Percentiles rank a stretch among this genome's conserved stretches.
Conservation (phyloP, 768 basidiomycete genomes). For the Serendipita sp. region DNA sequence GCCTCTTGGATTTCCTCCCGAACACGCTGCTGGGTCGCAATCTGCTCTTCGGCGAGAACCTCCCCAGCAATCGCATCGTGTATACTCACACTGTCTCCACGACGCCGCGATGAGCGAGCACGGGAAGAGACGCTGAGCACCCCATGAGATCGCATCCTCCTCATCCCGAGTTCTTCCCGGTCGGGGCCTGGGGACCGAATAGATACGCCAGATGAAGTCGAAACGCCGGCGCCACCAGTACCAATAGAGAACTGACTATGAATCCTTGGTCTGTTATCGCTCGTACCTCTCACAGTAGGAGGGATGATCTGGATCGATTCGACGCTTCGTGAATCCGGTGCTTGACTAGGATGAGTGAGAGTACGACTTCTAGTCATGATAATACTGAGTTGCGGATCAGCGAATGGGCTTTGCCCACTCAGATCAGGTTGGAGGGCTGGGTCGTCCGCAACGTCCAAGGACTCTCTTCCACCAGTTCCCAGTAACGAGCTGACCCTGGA, state of each 20-base stretch:
- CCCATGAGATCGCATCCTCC: background rate
- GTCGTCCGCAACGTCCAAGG: background rate
- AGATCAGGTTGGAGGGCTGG: constrained; percentile 9
- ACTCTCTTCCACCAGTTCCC: background rate
- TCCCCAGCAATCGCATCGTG: constrained; percentile 52
- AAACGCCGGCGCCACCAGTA: background rate
- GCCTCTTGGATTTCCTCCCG: constrained; percentile 38
- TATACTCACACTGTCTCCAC: constrained; percentile 10
- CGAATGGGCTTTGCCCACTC: constrained; percentile 7
- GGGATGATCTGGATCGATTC: background rate
- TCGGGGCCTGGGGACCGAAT: background rate
- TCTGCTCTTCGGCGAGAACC: constrained; percentile 53
- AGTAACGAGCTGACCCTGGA: background rate
- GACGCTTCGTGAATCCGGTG: background rate
- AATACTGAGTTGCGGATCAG: constrained; percentile 8
- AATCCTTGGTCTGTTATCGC: background rate
- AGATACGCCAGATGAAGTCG: background rate
- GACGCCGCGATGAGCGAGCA: background rate
- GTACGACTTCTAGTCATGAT: constrained; percentile 5
- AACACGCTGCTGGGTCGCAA: constrained; percentile 36
- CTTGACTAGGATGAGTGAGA: background rate
- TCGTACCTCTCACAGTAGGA: background rate
- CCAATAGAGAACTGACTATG: background rate
- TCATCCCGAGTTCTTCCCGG: background rate
- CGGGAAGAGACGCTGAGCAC: background rate